Evolutionary conservation across 441 rosid species (phyloP).

Genomic region (Erodium texanum): DNA sequence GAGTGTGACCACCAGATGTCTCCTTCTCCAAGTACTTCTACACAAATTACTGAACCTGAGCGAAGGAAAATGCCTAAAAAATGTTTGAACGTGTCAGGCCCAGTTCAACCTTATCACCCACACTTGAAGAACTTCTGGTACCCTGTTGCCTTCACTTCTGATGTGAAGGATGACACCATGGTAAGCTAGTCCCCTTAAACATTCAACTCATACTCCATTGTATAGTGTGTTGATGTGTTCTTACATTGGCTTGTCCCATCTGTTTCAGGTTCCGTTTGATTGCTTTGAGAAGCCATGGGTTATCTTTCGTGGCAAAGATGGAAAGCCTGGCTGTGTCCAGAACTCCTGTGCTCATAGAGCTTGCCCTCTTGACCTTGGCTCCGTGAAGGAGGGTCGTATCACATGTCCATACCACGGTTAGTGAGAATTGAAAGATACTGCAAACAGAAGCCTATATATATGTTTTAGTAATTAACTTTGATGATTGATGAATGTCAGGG

Average conservation of each 20-base stretch:
- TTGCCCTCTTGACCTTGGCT: slow-evolving; percentile 93
- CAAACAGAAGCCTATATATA: neutral
- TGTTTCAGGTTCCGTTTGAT: slow-evolving; percentile 68
- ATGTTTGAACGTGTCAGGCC: slow-evolving; percentile 81
- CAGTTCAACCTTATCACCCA: slow-evolving; percentile 66
- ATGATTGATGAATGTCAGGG: slow-evolving; percentile 34
- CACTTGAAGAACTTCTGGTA: slow-evolving; percentile 84
- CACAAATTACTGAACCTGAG: slow-evolving; percentile 30
- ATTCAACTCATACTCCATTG: neutral
- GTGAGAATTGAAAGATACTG: slow-evolving; percentile 21
- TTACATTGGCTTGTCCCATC: neutral
- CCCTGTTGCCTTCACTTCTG: slow-evolving; percentile 74
- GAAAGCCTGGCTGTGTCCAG: slow-evolving; percentile 82
- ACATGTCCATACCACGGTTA: slow-evolving; percentile 93
- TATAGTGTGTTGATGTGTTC: neutral
- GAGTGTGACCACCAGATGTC: slow-evolving; percentile 34
- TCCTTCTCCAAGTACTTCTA: slow-evolving; percentile 33
- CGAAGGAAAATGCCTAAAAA: slow-evolving; percentile 41
- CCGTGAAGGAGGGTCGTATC: slow-evolving; percentile 82
- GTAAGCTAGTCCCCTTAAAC: slow-evolving; percentile 29
- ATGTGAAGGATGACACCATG: slow-evolving; percentile 82
- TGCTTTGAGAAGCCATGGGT: slow-evolving; percentile 98
- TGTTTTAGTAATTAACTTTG: neutral
- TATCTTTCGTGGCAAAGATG: slow-evolving; percentile 77
- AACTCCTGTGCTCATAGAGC: slow-evolving; percentile 97